Conservation (phyloP, 2,329 filamentous ascomycete species). For the Volutella citrinella region DNA sequence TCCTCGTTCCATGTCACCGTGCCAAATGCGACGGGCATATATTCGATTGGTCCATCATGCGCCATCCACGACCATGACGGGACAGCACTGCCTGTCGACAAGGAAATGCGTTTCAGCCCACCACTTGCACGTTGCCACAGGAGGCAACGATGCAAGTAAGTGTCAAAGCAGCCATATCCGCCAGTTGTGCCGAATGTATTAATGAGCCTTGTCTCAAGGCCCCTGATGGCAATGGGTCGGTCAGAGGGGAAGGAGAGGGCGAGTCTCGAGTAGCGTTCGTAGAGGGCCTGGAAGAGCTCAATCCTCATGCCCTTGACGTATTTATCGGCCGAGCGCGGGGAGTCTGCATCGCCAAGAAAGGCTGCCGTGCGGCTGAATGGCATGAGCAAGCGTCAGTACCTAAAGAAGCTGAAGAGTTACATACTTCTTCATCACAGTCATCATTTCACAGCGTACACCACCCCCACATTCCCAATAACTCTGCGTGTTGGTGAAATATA, state of each 20-base stretch:
- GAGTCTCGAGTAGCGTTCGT: constrained; percentile 4
- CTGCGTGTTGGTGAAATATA: constrained; percentile 34
- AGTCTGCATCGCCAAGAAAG: constrained; percentile 9
- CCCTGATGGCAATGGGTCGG: constrained; percentile 5
- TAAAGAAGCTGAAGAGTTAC: constrained; percentile 7
- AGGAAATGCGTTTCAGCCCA: background rate
- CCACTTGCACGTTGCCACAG: constrained; percentile 1
- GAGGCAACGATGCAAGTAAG: constrained; percentile 2
- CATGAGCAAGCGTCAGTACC: background rate
- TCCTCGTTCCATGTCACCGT: constrained; percentile 1
- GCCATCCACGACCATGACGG: constrained; percentile 12
- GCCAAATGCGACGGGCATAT: constrained; percentile 1
- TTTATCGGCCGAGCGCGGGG: constrained; percentile 1
- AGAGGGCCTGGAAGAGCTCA: constrained; percentile 4
- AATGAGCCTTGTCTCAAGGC: constrained; percentile 6
- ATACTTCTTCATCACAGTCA: constrained; percentile 32
- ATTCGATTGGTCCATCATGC: constrained; percentile 3
- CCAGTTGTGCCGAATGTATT: constrained; percentile 1
- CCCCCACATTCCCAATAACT: constrained; percentile 38
- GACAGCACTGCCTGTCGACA: background rate
- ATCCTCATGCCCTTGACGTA: constrained; percentile 10
- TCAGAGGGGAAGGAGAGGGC: constrained; percentile 1
- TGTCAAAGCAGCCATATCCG: constrained; percentile 1
- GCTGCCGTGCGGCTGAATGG: constrained; percentile 8
- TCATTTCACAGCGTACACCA: constrained; percentile 32